Evolutionary conservation across 108 stramenopile species (phyloP), one percentile per base, ranked within the genome.

Genomic region (Nitzschia inconspicua): DNA sequence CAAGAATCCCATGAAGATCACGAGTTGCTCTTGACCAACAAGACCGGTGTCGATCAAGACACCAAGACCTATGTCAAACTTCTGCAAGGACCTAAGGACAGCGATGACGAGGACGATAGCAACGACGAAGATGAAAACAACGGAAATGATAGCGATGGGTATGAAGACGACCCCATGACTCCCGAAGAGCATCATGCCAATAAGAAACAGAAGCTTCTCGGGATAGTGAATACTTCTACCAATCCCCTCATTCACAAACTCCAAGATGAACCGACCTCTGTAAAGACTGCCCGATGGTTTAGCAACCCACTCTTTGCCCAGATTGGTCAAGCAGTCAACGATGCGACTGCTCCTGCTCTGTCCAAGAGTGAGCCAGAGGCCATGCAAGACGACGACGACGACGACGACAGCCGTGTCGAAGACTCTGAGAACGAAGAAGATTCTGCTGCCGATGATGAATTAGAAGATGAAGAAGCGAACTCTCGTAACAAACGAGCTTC

Each of bases 241-340:
- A 93, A 95, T 66, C 88, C 88, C 16, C 74, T 95, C 30, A 86
- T 94, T 41, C 83, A 89, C 67, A 76, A 75, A 44, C 72, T 89
- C 30, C 50, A 54, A 2, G 86, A 86, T 34, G 93, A 91, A 29
- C 71, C 89, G n/a, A 65, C 82, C 0, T 83, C 89, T 13, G 82
- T 78, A 58, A 91, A 91, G 66, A 85, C 88, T 14, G 81, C 84
- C 22, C 79, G 96, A 4, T 97, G 96, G 96, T 97, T 97, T 57
- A 92, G 84, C 69, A 92, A 95, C 47, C 91, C 96, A 0, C 66
- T 97, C 25, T 97, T 96, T 49, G 84, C 85, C 32, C 81, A 59
- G 3, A 91, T 95, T 47, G 89, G 84, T n/a, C 76, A 77, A 54
- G 72, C 85, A 10, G 68, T 57, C 13, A 57, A 70, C 13, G 86